Evolutionary conservation across 2,329 filamentous ascomycete genomes (phyloP).

Genomic region (Dendryphion nanum): DNA sequence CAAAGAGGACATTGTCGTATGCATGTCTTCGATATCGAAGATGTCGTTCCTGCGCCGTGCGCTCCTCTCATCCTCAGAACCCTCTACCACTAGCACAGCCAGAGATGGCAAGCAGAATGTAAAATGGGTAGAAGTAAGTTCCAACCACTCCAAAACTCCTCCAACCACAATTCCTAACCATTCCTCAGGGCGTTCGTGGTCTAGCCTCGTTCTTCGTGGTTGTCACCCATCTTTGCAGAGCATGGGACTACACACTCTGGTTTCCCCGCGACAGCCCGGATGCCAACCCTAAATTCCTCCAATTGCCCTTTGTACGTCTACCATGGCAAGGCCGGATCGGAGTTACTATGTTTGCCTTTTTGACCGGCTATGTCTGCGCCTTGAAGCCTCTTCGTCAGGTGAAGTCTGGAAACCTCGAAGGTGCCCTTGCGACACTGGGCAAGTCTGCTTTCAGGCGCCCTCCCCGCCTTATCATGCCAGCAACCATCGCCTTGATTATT

Average conservation of each 20-base stretch:
- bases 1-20: no score
- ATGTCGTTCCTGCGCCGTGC: slow-evolving; percentile 25
- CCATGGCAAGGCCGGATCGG: slow-evolving; percentile 55
- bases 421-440: slow-evolving; percentile 48
- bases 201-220: slow-evolving; percentile 55
- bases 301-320: slow-evolving; percentile 55
- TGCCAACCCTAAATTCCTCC: slow-evolving; percentile 46
- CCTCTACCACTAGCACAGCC: slow-evolving; percentile 9
- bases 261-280: slow-evolving; percentile 46
- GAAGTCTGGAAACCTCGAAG: slow-evolving; percentile 45
- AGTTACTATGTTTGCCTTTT: slow-evolving; percentile 56
- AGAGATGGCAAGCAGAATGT: slow-evolving; percentile 36
- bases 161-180: not conserved
- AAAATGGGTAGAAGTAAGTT: slow-evolving; percentile 43
- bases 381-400: slow-evolving; percentile 55
- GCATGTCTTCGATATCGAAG: slow-evolving; percentile 27
- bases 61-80: slow-evolving; percentile 14
- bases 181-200: slow-evolving; percentile 49
- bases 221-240: slow-evolving; percentile 52
- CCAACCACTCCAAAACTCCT: not conserved
- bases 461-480: slow-evolving; percentile 52
- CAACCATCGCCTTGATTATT: slow-evolving; percentile 51
- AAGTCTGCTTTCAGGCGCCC: slow-evolving; percentile 56
- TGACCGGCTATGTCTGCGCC: slow-evolving; percentile 57
- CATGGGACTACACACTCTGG: slow-evolving; percentile 54